Conservation (phyloP, 1,284 basidiomycete species). For the Pseudozyma pruni region DNA sequence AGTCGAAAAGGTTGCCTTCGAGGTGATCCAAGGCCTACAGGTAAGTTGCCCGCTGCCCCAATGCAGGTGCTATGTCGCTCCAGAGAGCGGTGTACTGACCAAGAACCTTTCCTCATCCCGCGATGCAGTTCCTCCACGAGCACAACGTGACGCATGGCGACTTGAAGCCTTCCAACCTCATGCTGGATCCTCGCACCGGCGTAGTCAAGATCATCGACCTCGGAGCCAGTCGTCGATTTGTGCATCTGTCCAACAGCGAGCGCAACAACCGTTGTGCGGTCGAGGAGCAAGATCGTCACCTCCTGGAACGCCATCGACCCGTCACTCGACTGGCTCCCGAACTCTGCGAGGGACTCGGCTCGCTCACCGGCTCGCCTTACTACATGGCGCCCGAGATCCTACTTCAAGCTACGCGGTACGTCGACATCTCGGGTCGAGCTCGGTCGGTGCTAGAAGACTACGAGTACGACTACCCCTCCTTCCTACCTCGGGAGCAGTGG, state of each 20-base stretch:
- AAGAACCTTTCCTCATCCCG: no score
- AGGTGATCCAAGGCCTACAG: constrained; percentile 49
- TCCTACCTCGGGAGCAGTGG: constrained; percentile 27
- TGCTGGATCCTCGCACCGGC: constrained; percentile 55
- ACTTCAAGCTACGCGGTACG: constrained; percentile 55
- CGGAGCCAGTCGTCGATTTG: constrained; percentile 55
- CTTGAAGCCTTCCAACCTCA: constrained; percentile 59
- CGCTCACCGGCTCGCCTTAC: constrained; percentile 59
- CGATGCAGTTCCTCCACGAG: constrained; percentile 47
- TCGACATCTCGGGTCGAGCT: constrained; percentile 33
- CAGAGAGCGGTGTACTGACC: not conserved
- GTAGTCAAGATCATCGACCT: constrained; percentile 58
- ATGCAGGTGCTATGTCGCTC: no score
- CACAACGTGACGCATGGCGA: constrained; percentile 60
- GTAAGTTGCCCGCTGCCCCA: constrained; percentile 8
- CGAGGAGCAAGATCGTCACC: constrained; percentile 47
- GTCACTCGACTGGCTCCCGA: constrained; percentile 18
- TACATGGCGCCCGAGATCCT: constrained; percentile 62
- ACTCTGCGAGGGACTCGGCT: constrained; percentile 55
- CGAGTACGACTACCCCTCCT: constrained; percentile 30
- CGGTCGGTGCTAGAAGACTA: constrained; percentile 56
- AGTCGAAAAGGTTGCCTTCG: constrained; percentile 52
- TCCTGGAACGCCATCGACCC: constrained; percentile 5
- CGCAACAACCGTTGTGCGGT: constrained; percentile 50
- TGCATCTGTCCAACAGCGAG: constrained; percentile 46